These are phyloP conservation scores for Penicillium ochrochloron DNA, from an alignment of 495 filamentous ascomycete species.

Conservation along the genomic window DNA sequence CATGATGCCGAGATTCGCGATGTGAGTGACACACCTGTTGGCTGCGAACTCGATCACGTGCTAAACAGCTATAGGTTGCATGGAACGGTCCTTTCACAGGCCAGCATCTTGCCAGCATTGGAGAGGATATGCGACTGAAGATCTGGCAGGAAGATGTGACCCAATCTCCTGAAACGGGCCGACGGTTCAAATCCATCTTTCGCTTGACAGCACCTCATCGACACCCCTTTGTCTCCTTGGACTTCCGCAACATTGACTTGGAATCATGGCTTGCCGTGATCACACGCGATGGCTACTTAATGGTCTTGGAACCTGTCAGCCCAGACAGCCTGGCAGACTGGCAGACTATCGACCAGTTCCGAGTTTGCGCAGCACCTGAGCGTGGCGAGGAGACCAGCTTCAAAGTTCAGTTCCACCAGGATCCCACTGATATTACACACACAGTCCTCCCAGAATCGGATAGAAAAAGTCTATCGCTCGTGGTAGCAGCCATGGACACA, in stretches of 20 bases:
- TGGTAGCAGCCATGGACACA: conserved; percentile 80
- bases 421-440: conserved; percentile 75
- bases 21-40: conserved; percentile 50
- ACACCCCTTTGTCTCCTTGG: conserved; percentile 74
- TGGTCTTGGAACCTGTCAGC: conserved; percentile 83
- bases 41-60: conserved; percentile 10
- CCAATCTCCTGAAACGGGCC: conserved; percentile 68
- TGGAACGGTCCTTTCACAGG: conserved; percentile 73
- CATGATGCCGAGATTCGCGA: conserved; percentile 91
- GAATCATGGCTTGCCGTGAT: conserved; percentile 84
- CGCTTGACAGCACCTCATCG: conserved; percentile 60
- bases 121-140: conserved; percentile 84
- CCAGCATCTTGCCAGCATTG: conserved; percentile 69
- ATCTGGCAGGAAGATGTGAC: conserved; percentile 88
- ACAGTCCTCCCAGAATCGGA: conserved; percentile 77
- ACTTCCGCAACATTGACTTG: conserved; percentile 73
- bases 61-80: conserved; percentile 61
- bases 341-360: conserved; percentile 70
- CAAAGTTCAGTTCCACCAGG: conserved; percentile 82
- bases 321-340: conserved; percentile 82
- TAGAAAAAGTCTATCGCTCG: conserved; percentile 71
- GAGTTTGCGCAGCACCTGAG: conserved; percentile 61
- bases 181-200: conserved; percentile 73
- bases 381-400: conserved; percentile 86
- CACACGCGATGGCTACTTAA: conserved; percentile 77